Percentiles rank a stretch among this genome's conserved stretches.
Evolutionary conservation across 2,329 filamentous ascomycete species (phyloP).

Genomic region (Ophiostoma pallidulum): DNA sequence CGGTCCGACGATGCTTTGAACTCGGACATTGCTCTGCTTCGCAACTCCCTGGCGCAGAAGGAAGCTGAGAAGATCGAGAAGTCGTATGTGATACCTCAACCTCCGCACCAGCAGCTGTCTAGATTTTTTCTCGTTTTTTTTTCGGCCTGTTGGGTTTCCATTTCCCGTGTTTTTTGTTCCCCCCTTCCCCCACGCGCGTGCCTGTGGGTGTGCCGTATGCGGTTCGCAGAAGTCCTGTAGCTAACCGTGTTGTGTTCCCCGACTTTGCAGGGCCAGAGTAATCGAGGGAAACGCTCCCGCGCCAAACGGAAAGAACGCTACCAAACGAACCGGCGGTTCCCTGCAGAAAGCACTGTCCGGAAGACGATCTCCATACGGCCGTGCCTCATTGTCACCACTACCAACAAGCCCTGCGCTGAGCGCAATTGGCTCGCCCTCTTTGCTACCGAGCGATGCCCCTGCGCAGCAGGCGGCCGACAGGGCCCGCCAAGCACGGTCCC

Average conservation of each 20-base stretch:
- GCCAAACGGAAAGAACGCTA: slow-evolving; percentile 14
- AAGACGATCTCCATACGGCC: slow-evolving; percentile 15
- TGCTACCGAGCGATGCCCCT: slow-evolving; percentile 39
- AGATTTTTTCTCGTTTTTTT: neutral
- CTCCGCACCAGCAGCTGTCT: no score
- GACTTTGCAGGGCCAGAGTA: slow-evolving; percentile 28
- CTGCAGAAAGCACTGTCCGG: slow-evolving; percentile 17
- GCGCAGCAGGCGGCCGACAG: slow-evolving; percentile 46
- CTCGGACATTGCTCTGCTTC: slow-evolving; percentile 41
- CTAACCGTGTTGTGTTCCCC: slow-evolving; percentile 16
- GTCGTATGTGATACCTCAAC: slow-evolving; percentile 27
- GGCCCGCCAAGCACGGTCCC: slow-evolving; percentile 30
- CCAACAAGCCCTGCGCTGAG: slow-evolving; percentile 49
- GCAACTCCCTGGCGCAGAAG: slow-evolving; percentile 33
- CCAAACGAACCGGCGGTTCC: slow-evolving; percentile 17
- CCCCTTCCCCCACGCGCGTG: neutral
- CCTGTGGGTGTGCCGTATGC: no score
- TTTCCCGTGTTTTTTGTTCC: neutral
- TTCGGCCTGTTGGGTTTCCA: neutral
- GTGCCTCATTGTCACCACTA: slow-evolving; percentile 23
- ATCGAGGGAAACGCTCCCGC: slow-evolving; percentile 23
- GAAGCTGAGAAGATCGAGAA: slow-evolving; percentile 37
- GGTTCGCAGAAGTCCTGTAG: slow-evolving; percentile 11
- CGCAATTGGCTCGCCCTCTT: slow-evolving; percentile 43
- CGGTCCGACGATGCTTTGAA: slow-evolving; percentile 31